Percentiles rank a stretch among this genome's conserved stretches.
Evolutionary conservation across 208 protist species (phyloP).

Genomic region (Vickermania ingenoplastis): DNA sequence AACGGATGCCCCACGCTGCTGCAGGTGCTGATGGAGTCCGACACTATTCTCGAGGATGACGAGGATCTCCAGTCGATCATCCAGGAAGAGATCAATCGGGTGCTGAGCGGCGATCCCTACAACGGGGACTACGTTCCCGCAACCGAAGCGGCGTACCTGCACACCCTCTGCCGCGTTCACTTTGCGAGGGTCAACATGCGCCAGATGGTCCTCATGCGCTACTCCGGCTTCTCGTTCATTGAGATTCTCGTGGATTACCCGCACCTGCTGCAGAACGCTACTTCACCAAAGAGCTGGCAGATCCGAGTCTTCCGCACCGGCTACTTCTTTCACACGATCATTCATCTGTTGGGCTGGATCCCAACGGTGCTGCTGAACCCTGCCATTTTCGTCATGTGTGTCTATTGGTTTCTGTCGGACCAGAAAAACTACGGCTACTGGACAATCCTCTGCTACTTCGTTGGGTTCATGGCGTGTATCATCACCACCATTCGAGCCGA

Average conservation of each 20-base stretch:
- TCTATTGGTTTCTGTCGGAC: conserved; percentile 25
- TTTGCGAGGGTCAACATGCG: conserved; percentile 37
- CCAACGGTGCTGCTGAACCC: conserved; percentile 46
- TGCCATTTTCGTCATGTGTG: conserved; percentile 29
- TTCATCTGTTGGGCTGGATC: conserved; percentile 15
- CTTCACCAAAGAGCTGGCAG: background rate
- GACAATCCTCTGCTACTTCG: conserved; percentile 69
- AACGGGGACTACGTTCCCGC: conserved; percentile 26
- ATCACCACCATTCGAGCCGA: conserved; percentile 52
- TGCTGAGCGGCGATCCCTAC: conserved; percentile 37
- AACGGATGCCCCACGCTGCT: conserved; percentile 45
- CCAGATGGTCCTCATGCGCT: conserved; percentile 60
- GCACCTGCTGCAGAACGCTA: conserved; percentile 39
- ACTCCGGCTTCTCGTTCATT: conserved; percentile 77
- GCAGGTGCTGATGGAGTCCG: conserved; percentile 49
- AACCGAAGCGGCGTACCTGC: conserved; percentile 52
- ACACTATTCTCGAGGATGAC: conserved; percentile 46
- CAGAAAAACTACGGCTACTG: conserved; percentile 54
- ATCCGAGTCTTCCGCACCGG: conserved; percentile 4
- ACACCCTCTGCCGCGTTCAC: conserved; percentile 42
- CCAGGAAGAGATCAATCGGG: conserved; percentile 57
- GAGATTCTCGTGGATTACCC: conserved; percentile 66
- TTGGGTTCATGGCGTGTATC: conserved; percentile 56
- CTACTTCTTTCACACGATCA: conserved; percentile 9
- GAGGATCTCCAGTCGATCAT: conserved; percentile 41